Evolutionary conservation across 495 filamentous ascomycete species (phyloP), one percentile per base, ranked within the genome.

Genomic region (Podospora australis): DNA sequence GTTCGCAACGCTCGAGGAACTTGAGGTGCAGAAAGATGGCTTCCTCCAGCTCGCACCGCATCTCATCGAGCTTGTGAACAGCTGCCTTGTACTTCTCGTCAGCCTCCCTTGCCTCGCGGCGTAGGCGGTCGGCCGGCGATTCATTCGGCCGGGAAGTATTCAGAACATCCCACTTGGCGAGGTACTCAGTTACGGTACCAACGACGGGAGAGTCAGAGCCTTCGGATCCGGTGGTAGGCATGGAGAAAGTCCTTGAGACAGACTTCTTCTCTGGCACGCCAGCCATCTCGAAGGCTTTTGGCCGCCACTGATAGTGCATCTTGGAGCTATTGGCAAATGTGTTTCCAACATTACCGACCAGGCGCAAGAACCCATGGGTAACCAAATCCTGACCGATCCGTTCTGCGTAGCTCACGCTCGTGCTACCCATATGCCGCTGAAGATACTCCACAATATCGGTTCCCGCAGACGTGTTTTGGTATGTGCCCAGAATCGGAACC

Each of bases 1-100:
- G 71, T 67, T 99, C 92, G 63, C 92, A 99, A 53, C 91, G 89
- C 72, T 99, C 92, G 78, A 99, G 88, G 67, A 95, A 97, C 59
- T 81, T 89, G 46, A 99, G 73, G 54, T 97, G 90, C 24, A 88
- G 78, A 50, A 94, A 82, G 65, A 97, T 92, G 36, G 87, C 86
- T 62, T 99, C 92, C 68, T 99, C 92, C 13, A 99, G 73, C 32
- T 87, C 87, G 68, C 94, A 97, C 30, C 92, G 81, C 64, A 96
- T 80, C 52, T 84, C 77, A 62, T 99, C 92, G 26, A 97, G 78
- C 66, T 85, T 89, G 49, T 80, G 77, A 29, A 99, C 82, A 25
- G 78, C 80, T 10, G 78, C 75, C 70, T 96, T 96, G 73, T 99
- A 99, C 56, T 82, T 79, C 48, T 96, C 90, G 63, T 99, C 92